A percentile compares a stretch with the other conserved stretches of the same genome.
Conservation (phyloP, 2,329 filamentous ascomycete species). For the Ophiocordyceps unilateralis region DNA sequence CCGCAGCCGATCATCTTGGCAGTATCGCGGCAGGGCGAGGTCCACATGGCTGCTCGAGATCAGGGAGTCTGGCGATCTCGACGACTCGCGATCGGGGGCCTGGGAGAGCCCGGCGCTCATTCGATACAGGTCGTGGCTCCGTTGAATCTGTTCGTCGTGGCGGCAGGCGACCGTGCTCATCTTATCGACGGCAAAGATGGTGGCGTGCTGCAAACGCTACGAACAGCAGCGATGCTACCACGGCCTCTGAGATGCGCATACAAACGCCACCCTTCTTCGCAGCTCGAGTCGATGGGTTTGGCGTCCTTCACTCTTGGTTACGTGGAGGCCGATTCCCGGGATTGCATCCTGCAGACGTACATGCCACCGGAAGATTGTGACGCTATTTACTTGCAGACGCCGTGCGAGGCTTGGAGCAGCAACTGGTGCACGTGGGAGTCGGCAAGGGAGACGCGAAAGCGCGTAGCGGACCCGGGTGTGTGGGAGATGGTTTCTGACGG, state of each 20-base stretch:
- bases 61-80: conserved; percentile 31
- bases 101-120: conserved; percentile 28
- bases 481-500: conserved; percentile 48
- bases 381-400: conserved; percentile 36
- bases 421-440: conserved; percentile 33
- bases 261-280: conserved; percentile 21
- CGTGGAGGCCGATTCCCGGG: conserved; percentile 36
- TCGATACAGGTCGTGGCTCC: conserved; percentile 41
- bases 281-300: conserved; percentile 38
- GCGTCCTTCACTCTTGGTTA: conserved; percentile 49
- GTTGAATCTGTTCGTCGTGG: conserved; percentile 42
- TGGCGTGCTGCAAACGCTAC: conserved; percentile 41
- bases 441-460: conserved; percentile 31
- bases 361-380: conserved; percentile 32
- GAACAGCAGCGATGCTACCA: conserved; percentile 37
- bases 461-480: conserved; percentile 41
- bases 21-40: conserved; percentile 29
- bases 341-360: conserved; percentile 50
- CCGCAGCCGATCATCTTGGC: conserved; percentile 18
- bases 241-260: conserved; percentile 44
- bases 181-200: conserved; percentile 28
- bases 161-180: conserved; percentile 40
- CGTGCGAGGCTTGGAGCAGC: conserved; percentile 17
- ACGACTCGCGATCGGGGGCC: conserved; percentile 21
- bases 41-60: conserved; percentile 27